phyloP scores from a whole-genome alignment of 345 rosid genomes.

The Acer negundo region DNA sequence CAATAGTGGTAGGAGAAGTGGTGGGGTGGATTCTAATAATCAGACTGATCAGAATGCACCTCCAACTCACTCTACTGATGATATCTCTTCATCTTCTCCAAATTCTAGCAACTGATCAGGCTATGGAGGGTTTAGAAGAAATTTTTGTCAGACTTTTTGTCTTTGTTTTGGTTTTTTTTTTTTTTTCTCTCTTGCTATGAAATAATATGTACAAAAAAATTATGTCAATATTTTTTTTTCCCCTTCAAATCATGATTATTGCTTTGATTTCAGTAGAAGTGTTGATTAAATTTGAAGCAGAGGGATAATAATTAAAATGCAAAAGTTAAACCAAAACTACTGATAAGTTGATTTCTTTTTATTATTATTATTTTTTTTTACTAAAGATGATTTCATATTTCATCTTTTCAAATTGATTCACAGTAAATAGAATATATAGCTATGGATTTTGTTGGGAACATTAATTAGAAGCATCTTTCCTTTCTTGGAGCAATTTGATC shows the following conservation, averaged over 20 bases:
- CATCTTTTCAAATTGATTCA: too few relatives aligned
- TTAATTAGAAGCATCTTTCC: slow-evolving; percentile 3
- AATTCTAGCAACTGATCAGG: slow-evolving; percentile 23
- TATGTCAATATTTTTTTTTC: not conserved
- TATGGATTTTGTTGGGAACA: too few relatives aligned
- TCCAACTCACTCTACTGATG: slow-evolving; percentile 19
- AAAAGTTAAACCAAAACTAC: too few relatives aligned
- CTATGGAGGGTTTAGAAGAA: slow-evolving; percentile 21
- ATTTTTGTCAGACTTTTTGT: not conserved
- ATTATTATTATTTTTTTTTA: too few relatives aligned
- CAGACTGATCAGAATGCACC: slow-evolving; percentile 1
- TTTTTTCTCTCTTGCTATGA: not conserved
- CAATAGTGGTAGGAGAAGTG: slow-evolving; percentile 30
- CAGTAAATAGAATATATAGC: too few relatives aligned
- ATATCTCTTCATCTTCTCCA: slow-evolving; percentile 18
- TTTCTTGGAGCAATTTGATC: slow-evolving; percentile 46
- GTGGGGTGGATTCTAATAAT: slow-evolving; percentile 27
- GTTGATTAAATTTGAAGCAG: too few relatives aligned
- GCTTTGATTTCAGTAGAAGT: not conserved
- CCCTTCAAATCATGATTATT: not conserved
- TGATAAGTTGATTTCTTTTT: too few relatives aligned
- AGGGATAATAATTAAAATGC: too few relatives aligned
- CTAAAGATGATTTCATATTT: too few relatives aligned
- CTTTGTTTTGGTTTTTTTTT: not conserved
- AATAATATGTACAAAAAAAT: slow-evolving; percentile 2